A percentile compares a stretch with the other conserved stretches of the same genome.
Conservation (phyloP, 768 basidiomycete species). For the Leccinum uliginosum region DNA sequence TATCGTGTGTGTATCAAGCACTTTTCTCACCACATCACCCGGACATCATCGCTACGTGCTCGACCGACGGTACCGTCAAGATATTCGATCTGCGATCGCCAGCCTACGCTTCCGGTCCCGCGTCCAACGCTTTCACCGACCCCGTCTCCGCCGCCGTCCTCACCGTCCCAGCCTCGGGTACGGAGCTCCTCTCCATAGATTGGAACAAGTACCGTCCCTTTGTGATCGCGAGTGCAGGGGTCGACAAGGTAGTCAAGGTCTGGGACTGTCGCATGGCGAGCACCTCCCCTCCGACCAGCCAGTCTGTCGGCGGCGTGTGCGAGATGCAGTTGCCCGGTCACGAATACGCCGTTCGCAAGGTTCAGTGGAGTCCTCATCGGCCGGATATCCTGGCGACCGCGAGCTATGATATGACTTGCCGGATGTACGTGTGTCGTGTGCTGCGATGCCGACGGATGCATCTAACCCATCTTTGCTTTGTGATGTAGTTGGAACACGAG, state of each 20-base stretch:
- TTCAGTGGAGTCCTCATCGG: slow-evolving; percentile 85
- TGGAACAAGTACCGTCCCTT: slow-evolving; percentile 92
- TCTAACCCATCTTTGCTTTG: not conserved
- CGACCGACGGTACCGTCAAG: slow-evolving; percentile 80
- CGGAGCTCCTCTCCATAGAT: slow-evolving; percentile 77
- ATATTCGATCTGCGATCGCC: slow-evolving; percentile 76
- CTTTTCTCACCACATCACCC: slow-evolving; percentile 92
- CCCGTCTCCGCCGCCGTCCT: slow-evolving; percentile 68
- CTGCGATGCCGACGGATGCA: not conserved
- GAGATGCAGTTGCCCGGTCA: slow-evolving; percentile 74
- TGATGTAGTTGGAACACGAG: slow-evolving; percentile 67
- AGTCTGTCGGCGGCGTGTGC: slow-evolving; percentile 66
- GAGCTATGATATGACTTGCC: slow-evolving; percentile 94
- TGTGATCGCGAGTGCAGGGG: slow-evolving; percentile 71
- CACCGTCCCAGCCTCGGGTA: slow-evolving; percentile 72
- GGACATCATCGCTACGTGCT: slow-evolving; percentile 75
- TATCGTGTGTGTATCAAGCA: slow-evolving; percentile 83
- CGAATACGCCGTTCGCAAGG: slow-evolving; percentile 85
- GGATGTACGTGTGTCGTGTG: slow-evolving; percentile 64
- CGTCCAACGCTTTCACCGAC: slow-evolving; percentile 54
- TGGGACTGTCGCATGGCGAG: slow-evolving; percentile 90
- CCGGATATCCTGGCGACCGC: slow-evolving; percentile 64
- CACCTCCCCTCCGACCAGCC: slow-evolving; percentile 40
- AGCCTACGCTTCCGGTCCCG: slow-evolving; percentile 49
- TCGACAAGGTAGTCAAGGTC: slow-evolving; percentile 70